Percentiles rank a stretch among this genome's conserved stretches.
phyloP scores from a whole-genome alignment of 257 asterid genomes.

The Salvia splendens region DNA sequence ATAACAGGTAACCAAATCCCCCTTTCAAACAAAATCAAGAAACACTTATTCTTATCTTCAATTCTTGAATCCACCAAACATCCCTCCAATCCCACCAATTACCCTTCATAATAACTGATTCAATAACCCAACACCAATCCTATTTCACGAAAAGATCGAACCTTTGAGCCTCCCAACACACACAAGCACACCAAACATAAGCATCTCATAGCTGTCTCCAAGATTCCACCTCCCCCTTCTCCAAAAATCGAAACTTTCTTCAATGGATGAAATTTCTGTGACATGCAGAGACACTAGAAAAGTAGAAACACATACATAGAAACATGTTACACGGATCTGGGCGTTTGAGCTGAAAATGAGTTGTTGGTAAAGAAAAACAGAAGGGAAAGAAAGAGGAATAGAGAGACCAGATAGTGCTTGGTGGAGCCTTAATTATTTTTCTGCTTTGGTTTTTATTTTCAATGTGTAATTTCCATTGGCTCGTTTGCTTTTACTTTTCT shows the following conservation, averaged over 20 bases:
- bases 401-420: constrained; percentile 37
- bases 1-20: constrained; percentile 20
- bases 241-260: constrained; percentile 11
- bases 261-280: constrained; percentile 2
- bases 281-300: constrained; percentile 28
- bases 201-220: constrained; percentile 26
- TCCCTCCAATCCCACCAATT: constrained; percentile 48
- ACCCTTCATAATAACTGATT: constrained; percentile 35
- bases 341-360: constrained; percentile 22
- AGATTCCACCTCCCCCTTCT: neutral
- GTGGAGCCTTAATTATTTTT: constrained; percentile 39
- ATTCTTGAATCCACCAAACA: constrained; percentile 41
- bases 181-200: constrained; percentile 32
- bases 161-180: constrained; percentile 34
- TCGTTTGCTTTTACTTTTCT: constrained; percentile 6
- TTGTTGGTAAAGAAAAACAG: constrained; percentile 35
- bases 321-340: constrained; percentile 34
- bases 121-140: constrained; percentile 4
- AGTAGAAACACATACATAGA: too few relatives aligned
- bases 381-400: constrained; percentile 7
- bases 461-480: constrained; percentile 28
- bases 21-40: constrained; percentile 17
- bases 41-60: constrained; percentile 6
- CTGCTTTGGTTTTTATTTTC: constrained; percentile 33
- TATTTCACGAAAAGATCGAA: constrained; percentile 34